Base-by-base conservation (phyloP, 2,329 filamentous ascomycete genomes). In the Hymenoscyphus albidus region DNA sequence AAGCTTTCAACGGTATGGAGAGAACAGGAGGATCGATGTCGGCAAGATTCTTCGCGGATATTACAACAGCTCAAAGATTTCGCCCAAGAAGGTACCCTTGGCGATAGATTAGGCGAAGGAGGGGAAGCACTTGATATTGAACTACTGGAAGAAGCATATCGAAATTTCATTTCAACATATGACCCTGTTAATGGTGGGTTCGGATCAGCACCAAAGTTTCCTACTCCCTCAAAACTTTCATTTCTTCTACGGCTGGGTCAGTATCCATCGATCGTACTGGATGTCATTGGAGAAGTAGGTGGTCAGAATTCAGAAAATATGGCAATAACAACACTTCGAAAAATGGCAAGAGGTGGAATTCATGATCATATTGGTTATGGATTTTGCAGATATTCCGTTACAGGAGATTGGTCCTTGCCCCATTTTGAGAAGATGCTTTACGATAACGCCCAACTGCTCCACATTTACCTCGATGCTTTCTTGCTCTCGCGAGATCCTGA, bases 391-490 rank as follows among this genome's bases (percentile, higher is more conserved):
- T 97, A 96, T 75, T 96, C 92, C 14, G 90, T 96, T 7, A 98
- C 94, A 0, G 81, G 87, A 14, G 91, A 98, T 77, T 99, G 95
- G 95, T 91, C 90, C 68, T 80, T 98, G 58, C 95, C 95, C 12
- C 93, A 97, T 76, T 99, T 98, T 72, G 95, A 99, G 79, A 98
- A 98, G 80, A 93, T 98, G 84, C 85, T 97, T 10, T 93, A 92
- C 62, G 95, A 98, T 74, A 96, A 99, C 73, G 89, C 91, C 0
- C 89, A 97, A 70, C 82, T 98, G 0, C 80, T 99, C 2, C 85
- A 88, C 31, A 82, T 95, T 6, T 98, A 95, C 72, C 82, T 96
- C 6, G 93, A 97, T 72, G 93, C 91, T 0, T 98, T 93, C 82
- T 82, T 92, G 12, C 65, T 74, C 13, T 72, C 70, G 2, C 62